Conservation (phyloP, 768 basidiomycete genomes). For the Pulveroboletus ravenelii region DNA sequence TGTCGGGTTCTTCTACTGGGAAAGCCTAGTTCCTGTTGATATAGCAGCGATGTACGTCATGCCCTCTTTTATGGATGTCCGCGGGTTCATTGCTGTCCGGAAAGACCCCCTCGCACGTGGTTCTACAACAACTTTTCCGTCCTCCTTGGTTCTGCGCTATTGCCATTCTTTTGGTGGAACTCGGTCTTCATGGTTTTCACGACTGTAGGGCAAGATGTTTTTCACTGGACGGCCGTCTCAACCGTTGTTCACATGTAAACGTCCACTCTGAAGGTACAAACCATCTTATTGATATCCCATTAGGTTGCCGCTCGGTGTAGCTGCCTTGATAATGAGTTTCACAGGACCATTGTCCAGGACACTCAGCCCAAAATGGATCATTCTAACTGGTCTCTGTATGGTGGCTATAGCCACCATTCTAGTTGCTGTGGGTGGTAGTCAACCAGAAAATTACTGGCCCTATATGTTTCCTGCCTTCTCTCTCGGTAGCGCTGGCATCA, state of each 20-base stretch:
- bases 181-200: constrained; percentile 32
- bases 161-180: constrained; percentile 42
- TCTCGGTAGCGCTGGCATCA: constrained; percentile 43
- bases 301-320: constrained; percentile 41
- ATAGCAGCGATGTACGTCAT: constrained; percentile 39
- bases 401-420: constrained; percentile 37
- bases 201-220: constrained; percentile 39
- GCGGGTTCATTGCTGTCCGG: neutral
- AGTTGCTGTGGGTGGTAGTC: constrained; percentile 39
- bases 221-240: constrained; percentile 39
- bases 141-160: constrained; percentile 34
- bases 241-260: constrained; percentile 38
- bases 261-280: neutral
- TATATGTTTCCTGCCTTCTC: constrained; percentile 47
- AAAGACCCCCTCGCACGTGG: constrained; percentile 42
- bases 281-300: constrained; percentile 2
- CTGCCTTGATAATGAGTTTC: constrained; percentile 35
- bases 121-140: constrained; percentile 38
- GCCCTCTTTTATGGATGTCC: neutral
- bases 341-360: constrained; percentile 36
- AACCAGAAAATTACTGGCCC: constrained; percentile 41
- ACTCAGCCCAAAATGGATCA: constrained; percentile 41
- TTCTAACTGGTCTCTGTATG: constrained; percentile 38
- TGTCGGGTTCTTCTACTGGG: constrained; percentile 48
- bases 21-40: constrained; percentile 36